These are phyloP conservation scores for Diddensiella santjacobensis DNA, from an alignment of 805 yeast genomes.

Conservation along the genomic window DNA sequence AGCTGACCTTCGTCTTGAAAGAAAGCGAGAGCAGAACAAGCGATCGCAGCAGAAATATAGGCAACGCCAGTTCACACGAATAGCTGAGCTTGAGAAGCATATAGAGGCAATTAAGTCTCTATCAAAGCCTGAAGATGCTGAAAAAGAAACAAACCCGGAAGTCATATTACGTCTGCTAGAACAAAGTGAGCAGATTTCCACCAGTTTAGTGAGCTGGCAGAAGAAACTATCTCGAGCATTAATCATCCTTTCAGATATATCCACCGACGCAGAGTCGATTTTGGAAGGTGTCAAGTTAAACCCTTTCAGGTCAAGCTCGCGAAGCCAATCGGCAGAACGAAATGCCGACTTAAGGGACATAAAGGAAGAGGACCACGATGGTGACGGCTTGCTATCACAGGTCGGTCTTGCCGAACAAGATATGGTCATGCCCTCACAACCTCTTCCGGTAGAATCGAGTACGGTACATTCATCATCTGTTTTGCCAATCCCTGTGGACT, in stretches of 20 bases:
- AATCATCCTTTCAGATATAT: not conserved
- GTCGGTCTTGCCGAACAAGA: not conserved
- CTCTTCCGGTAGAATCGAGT: not conserved
- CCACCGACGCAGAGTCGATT: not conserved
- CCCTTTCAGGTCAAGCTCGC: not conserved
- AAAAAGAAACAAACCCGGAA: not conserved
- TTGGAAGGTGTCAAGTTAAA: not conserved
- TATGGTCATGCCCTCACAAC: not conserved
- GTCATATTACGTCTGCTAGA: not conserved
- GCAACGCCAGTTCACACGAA: constrained; percentile 1
- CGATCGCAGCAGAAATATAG: constrained; percentile 5
- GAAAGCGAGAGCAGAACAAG: constrained; percentile 6
- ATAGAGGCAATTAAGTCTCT: constrained; percentile 1
- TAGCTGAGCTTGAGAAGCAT: constrained; percentile 6
- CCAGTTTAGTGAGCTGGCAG: not conserved
- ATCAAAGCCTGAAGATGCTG: not conserved
- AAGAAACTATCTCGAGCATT: constrained; percentile 1
- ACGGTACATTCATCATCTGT: not conserved
- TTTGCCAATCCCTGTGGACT: not conserved
- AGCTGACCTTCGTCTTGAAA: not conserved
- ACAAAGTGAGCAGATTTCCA: constrained; percentile 1
- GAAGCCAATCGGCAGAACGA: not conserved
- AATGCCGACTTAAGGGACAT: not conserved
- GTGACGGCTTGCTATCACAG: not conserved
- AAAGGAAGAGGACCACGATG: not conserved